Base-by-base conservation (phyloP, 345 rosid genomes). In the Laguncularia racemosa region DNA sequence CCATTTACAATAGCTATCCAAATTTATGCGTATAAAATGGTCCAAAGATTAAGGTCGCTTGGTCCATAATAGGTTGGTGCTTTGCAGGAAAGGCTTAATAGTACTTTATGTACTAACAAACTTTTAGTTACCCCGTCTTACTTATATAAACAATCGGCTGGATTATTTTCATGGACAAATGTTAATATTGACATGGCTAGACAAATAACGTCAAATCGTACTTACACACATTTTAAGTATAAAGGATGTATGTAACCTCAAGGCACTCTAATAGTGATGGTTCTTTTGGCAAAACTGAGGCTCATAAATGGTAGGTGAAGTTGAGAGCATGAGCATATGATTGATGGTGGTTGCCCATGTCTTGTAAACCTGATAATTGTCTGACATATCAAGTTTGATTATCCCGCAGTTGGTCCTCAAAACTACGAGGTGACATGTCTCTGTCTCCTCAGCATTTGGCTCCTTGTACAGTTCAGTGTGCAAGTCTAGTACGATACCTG, bases 331-430 rank as follows among this genome's bases (percentile, higher is more conserved):
- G 52, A 93, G 89, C 87, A 93, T 73, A 57, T 75, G 88, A 58
- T 75, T 75, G 64, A 87, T 79, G 43, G 97, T 68, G 2, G 77
- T 58, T 14, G 89, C 83, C 99, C 97, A 89, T 38, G 62, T 79
- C 73, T 74, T 83, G 74, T 84, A 92, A 14, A 64, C 79, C 78
- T 59, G 64, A 66, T 75, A 73, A 72, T 93, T 89, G 50, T 83
- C 95, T 1, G 69, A 85, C 91, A 89, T 81, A 85, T 93, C 97
- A 21, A 93, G 71, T 65, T 93, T 93, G 14, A 82, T 72, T 16
- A 71, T 67, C 56, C 96, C 98, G 28, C 55, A 55, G 68, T 71
- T 80, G 13, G 93, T 92, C 14, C 70, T 77, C 56, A 92, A 38
- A 51, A 78, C 95, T 7, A 86, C 73, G 12, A 86, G 74, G 68